phyloP scores from a whole-genome alignment of 495 filamentous ascomycete species.

The Penicillium cataractarum region DNA sequence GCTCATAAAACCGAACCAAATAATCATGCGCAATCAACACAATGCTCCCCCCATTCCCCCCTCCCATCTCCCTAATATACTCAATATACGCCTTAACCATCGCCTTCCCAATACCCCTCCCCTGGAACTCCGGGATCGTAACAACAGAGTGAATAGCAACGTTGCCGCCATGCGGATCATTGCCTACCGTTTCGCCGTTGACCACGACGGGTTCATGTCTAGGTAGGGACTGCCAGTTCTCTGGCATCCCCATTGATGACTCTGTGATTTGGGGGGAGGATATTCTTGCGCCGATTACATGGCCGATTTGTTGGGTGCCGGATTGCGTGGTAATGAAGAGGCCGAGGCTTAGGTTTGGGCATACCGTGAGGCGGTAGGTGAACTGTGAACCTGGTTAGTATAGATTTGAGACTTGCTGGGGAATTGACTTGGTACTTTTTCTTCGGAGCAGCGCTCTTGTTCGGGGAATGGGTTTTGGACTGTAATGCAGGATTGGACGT shows the following conservation, averaged over 20 bases:
- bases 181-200: constrained; percentile 22
- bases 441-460: constrained; percentile 29
- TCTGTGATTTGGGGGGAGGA: constrained; percentile 20
- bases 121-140: constrained; percentile 28
- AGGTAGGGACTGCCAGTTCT: constrained; percentile 21
- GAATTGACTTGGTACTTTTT: no score
- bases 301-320: constrained; percentile 19
- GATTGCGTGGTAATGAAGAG: constrained; percentile 22
- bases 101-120: constrained; percentile 24
- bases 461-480: constrained; percentile 28
- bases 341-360: constrained; percentile 25
- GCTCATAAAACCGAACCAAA: constrained; percentile 31
- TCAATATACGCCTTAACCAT: constrained; percentile 28
- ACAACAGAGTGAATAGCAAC: constrained; percentile 34
- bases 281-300: constrained; percentile 24
- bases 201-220: constrained; percentile 1
- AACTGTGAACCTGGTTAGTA: constrained; percentile 18
- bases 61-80: constrained; percentile 14
- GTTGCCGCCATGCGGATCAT: constrained; percentile 22
- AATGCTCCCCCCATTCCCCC: constrained; percentile 3
- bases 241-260: constrained; percentile 28
- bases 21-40: constrained; percentile 30
- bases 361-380: constrained; percentile 23
- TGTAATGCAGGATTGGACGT: constrained; percentile 27
- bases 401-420: no score